Evolutionary conservation across 176 grass and related monocot genomes (phyloP), one percentile per base, ranked within the genome.

Genomic region (Bolboschoenus planiculmis): DNA sequence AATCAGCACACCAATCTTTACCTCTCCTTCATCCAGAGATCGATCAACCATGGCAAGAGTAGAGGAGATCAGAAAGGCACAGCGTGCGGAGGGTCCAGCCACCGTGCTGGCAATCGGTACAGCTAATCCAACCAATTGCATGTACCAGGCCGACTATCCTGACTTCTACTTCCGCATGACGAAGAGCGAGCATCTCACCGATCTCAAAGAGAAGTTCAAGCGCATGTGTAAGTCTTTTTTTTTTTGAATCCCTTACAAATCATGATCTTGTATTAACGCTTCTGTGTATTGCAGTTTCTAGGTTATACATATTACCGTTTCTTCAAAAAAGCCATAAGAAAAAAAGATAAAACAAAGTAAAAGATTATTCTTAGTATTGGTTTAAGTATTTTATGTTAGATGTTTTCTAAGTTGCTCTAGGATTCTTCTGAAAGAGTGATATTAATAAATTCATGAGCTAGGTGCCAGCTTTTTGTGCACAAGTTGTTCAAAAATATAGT

Each of bases 131-230:
- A 80, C 85, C 0, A 94, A 97, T 88, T 89, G 88, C 78, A 72
- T 97, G 16, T 61, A 94, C 78, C 95, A 97, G 90, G 92, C 88
- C 0, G 95, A 97, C 86, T 97, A 94, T 90, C 88, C 95, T 0
- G 95, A 94, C 65, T 94, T 94, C 90, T 97, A 97, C 92, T 97
- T 97, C 80, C 54, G 79, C 88, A 89, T 97, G 85, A 97, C 95
- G 70, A 86, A 92, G 35, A 97, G 94, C 90, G 95, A 97, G 23
- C 95, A 97, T 79, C 81, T 97, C 56, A 83, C 88, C 7, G 95
- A 97, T 1, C 95, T 97, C 83, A 97, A 97, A 83, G 95, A 97
- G 72, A 97, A 97, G 90, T 97, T 97, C 85, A 92, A 89, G 79
- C 78, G 92, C 78, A 97, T 97, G 92, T 97, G 94, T 97, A 84